Conservation (phyloP, 192 early-diverging fungal species). For the Borealophlyctis nickersoniae region DNA sequence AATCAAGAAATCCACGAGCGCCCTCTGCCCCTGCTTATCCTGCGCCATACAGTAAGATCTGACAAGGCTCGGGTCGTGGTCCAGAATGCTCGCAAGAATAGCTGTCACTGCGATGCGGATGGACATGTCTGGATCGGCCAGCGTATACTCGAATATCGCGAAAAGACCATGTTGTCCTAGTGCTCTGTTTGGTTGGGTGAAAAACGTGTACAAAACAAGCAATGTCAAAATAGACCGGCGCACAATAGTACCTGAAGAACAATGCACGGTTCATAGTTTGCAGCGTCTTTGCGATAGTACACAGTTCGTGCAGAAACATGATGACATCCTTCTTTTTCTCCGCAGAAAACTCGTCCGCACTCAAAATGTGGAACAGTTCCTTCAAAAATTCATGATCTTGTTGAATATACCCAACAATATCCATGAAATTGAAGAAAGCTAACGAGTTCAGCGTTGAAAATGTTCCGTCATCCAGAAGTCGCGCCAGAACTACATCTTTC, state of each 20-base stretch:
- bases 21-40: conserved; percentile 40
- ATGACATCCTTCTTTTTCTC: conserved; percentile 67
- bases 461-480: conserved; percentile 73
- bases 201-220: neutral
- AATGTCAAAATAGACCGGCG: conserved; percentile 7
- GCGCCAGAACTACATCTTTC: conserved; percentile 78
- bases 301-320: conserved; percentile 77
- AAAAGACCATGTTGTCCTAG: conserved; percentile 68
- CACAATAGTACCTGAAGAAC: conserved; percentile 57
- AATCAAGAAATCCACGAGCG: conserved; percentile 69
- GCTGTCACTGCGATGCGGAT: conserved; percentile 66
- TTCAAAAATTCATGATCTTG: conserved; percentile 66
- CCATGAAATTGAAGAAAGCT: conserved; percentile 79
- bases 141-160: conserved; percentile 66
- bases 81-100: conserved; percentile 69
- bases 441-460: conserved; percentile 70
- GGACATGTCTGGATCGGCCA: conserved; percentile 52
- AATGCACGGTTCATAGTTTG: conserved; percentile 57
- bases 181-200: neutral
- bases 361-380: conserved; percentile 68
- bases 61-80: conserved; percentile 76
- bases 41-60: conserved; percentile 67
- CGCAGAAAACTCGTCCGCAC: conserved; percentile 22
- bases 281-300: conserved; percentile 68
- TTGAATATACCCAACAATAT: conserved; percentile 75